phyloP scores from a whole-genome alignment of 164 flowering plant genomes.

The Malania oleifera region DNA sequence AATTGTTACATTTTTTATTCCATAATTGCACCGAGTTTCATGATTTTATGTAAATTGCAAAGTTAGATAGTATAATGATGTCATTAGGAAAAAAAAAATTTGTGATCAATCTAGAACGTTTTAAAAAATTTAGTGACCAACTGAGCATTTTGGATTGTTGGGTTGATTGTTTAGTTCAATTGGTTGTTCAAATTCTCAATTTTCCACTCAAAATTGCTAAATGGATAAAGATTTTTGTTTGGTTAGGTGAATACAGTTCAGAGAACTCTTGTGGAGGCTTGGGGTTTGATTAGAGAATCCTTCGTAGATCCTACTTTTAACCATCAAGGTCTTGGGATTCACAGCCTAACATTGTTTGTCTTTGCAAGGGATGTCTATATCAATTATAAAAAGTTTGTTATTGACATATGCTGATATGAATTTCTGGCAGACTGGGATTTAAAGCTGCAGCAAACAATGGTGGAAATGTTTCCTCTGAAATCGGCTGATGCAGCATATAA shows the following conservation, averaged over 20 bases:
- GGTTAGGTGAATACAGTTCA: slow-evolving; percentile 85
- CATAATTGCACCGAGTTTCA: not conserved
- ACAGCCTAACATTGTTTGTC: not conserved
- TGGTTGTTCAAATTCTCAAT: not conserved
- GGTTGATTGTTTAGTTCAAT: not conserved
- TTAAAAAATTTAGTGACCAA: no score
- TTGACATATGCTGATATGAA: not conserved
- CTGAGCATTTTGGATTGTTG: not conserved
- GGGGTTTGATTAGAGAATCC: slow-evolving; percentile 94
- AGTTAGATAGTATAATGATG: no score
- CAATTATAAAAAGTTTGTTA: not conserved
- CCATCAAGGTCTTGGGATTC: slow-evolving; percentile 68
- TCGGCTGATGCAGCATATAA: slow-evolving; percentile 94
- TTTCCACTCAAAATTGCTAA: not conserved
- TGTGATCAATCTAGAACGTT: no score
- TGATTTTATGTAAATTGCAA: no score
- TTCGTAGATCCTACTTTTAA: slow-evolving; percentile 91
- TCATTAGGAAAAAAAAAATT: no score
- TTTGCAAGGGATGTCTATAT: not conserved
- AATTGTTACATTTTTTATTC: no score
- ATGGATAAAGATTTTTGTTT: slow-evolving; percentile 2
- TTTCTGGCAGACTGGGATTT: slow-evolving; percentile 74
- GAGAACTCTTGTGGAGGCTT: slow-evolving; percentile 90
- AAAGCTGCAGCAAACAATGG: slow-evolving; percentile 96
- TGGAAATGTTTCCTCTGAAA: slow-evolving; percentile 84